phyloP scores from a whole-genome alignment of 768 basidiomycete genomes.

The Boletus bicolor region DNA sequence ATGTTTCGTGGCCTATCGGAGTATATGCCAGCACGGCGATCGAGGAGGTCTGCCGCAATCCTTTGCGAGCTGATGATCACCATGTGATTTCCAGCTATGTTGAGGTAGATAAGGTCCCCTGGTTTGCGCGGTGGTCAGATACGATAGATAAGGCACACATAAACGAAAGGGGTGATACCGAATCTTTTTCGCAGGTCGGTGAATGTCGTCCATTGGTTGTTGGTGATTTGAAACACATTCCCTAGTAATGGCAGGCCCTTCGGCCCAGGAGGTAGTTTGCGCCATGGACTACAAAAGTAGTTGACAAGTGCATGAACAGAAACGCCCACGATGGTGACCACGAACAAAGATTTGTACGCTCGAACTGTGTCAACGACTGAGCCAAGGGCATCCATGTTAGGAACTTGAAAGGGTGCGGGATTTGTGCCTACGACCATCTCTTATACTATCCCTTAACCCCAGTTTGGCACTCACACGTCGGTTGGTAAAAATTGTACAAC shows the following conservation, averaged over 20 bases:
- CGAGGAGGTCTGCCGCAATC: constrained; percentile 36
- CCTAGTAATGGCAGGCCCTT: constrained; percentile 5
- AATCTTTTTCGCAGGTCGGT: background rate
- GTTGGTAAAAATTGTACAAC: no score
- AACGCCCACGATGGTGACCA: background rate
- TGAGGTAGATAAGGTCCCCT: constrained; percentile 6
- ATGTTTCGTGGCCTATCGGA: constrained; percentile 32
- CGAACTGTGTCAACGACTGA: background rate
- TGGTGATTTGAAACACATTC: background rate
- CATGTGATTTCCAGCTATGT: constrained; percentile 17
- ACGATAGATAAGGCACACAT: no score
- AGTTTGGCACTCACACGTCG: no score
- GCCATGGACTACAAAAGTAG: constrained; percentile 1
- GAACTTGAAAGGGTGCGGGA: background rate
- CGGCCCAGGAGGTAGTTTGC: constrained; percentile 6
- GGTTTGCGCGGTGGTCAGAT: background rate
- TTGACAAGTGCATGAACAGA: background rate
- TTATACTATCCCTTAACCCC: background rate
- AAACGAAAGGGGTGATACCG: background rate
- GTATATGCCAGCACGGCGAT: constrained; percentile 34
- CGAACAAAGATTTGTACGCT: background rate
- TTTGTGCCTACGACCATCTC: background rate
- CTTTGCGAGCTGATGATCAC: constrained; percentile 32
- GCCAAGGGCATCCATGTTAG: background rate
- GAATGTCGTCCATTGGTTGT: constrained; percentile 3